These are phyloP conservation scores for Cystoisospora suis DNA, from an alignment of 169 alveolate genomes.

Conservation along the genomic window DNA sequence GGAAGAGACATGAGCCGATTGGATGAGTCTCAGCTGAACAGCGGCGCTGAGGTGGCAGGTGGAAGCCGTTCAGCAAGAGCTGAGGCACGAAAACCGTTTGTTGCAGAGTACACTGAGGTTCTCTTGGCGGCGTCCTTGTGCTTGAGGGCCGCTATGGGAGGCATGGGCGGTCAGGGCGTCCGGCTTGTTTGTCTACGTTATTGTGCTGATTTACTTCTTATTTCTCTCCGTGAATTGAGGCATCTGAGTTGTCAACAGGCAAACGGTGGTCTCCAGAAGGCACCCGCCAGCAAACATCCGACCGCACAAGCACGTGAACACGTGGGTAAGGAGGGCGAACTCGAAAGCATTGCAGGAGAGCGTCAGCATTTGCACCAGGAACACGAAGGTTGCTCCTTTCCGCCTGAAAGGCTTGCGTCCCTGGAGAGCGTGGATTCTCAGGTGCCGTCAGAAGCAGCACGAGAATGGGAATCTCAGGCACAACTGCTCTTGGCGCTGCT, in stretches of 20 bases:
- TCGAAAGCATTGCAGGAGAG: no score
- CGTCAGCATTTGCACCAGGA: no score
- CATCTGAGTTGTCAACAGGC: neutral
- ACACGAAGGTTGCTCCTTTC: no score
- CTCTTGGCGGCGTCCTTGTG: neutral
- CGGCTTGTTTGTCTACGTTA: constrained; percentile 2
- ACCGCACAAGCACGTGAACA: no score
- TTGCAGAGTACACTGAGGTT: neutral
- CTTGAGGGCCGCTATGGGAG: neutral
- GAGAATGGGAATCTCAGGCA: constrained; percentile 7
- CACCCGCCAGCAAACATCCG: no score
- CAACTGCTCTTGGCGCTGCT: neutral
- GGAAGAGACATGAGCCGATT: no score
- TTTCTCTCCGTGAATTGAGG: neutral
- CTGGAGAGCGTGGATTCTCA: neutral
- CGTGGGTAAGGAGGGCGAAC: no score
- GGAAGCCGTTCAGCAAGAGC: neutral
- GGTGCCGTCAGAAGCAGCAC: no score
- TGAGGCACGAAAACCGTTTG: neutral
- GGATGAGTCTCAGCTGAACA: no score
- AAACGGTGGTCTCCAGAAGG: no score
- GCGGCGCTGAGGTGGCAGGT: neutral
- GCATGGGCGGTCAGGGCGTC: neutral
- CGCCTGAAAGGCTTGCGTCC: no score
- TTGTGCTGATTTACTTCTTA: neutral